phyloP scores from a whole-genome alignment of 495 filamentous ascomycete genomes.

The Pyrenula massariospora region DNA sequence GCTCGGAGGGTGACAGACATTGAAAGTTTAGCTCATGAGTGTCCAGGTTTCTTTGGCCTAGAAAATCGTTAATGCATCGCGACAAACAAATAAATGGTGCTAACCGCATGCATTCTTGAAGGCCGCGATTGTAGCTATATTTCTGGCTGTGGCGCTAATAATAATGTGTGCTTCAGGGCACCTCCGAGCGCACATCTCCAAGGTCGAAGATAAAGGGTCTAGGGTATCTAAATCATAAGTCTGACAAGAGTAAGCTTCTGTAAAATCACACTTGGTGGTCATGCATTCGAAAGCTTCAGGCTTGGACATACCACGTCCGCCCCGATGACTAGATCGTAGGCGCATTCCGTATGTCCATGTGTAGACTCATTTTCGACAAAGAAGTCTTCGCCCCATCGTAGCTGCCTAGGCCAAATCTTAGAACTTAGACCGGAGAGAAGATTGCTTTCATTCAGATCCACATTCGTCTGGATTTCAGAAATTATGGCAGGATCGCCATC shows the following conservation, averaged over 20 bases:
- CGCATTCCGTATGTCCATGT: no score
- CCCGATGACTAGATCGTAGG: constrained; percentile 25
- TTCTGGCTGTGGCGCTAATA: background rate
- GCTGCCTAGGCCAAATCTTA: constrained; percentile 30
- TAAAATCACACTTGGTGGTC: background rate
- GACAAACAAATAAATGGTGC: background rate
- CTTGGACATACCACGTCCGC: constrained; percentile 26
- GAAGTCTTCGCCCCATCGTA: constrained; percentile 50
- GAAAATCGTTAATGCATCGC: background rate
- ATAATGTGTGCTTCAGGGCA: background rate
- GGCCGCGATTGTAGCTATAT: background rate
- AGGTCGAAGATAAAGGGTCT: background rate
- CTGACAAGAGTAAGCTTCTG: background rate
- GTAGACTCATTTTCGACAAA: constrained; percentile 5
- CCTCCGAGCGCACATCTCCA: background rate
- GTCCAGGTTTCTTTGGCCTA: background rate
- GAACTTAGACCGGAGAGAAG: constrained; percentile 9
- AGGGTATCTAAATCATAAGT: background rate
- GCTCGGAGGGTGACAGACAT: background rate
- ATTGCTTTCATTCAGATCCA: constrained; percentile 53
- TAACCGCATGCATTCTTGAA: background rate
- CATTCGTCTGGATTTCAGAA: constrained; percentile 52
- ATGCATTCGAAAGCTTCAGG: no score
- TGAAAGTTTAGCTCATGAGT: background rate
- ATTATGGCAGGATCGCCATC: constrained; percentile 72